A percentile compares a stretch with the other conserved stretches of the same genome.
phyloP scores from a whole-genome alignment of 768 basidiomycete genomes.

The Leucosporidium scottii region DNA sequence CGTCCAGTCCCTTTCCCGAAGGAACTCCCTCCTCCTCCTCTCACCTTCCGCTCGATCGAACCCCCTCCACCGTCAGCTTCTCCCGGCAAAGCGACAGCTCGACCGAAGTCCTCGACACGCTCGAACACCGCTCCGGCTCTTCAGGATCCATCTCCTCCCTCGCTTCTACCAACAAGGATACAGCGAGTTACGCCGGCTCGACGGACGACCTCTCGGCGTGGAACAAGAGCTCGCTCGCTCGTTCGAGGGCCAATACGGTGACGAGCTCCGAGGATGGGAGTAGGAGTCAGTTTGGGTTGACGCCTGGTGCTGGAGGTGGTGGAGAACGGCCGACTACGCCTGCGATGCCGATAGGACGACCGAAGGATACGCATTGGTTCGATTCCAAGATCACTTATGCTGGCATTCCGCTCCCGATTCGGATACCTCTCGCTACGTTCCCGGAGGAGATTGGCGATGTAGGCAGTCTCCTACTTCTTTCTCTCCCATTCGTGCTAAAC shows the following conservation, averaged over 20 bases:
- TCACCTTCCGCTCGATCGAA: not conserved
- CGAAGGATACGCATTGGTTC: conserved; percentile 89
- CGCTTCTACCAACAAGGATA: not conserved
- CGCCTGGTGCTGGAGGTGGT: not conserved
- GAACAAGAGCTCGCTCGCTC: not conserved
- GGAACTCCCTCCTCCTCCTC: not conserved
- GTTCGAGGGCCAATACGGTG: conserved; percentile 21
- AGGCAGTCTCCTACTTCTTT: conserved; percentile 40
- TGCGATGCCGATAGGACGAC: not conserved
- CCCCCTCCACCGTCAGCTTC: not conserved
- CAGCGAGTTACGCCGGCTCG: not conserved
- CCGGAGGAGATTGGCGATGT: conserved; percentile 96
- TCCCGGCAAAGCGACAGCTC: conserved; percentile 1
- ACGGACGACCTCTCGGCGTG: conserved; percentile 6
- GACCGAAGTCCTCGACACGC: conserved; percentile 6
- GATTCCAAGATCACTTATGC: conserved; percentile 78
- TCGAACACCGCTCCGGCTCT: not conserved
- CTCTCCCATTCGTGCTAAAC: not conserved
- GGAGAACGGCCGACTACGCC: not conserved
- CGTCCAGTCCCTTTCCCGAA: not conserved
- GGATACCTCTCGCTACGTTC: conserved; percentile 81
- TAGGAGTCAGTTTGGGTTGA: not conserved
- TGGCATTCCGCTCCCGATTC: conserved; percentile 64
- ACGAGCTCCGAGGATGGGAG: conserved; percentile 4
- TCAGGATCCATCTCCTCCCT: conserved; percentile 10